Evolutionary conservation across 2,329 filamentous ascomycete species (phyloP).

Genomic region (Emydomyces testavorans): DNA sequence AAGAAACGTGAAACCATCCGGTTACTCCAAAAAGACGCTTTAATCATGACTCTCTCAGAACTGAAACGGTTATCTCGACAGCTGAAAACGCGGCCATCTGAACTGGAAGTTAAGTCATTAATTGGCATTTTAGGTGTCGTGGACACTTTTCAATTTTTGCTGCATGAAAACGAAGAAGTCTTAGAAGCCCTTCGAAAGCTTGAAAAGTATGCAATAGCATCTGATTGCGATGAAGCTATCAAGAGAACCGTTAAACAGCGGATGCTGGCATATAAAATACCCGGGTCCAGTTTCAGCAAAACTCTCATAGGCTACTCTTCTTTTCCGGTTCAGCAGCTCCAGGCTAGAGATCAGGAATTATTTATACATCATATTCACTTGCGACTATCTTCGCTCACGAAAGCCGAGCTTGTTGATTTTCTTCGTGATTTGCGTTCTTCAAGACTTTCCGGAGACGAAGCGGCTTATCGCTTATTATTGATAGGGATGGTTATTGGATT

Average conservation of each 20-base stretch:
- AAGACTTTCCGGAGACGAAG: slow-evolving; percentile 23
- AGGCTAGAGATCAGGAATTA: slow-evolving; percentile 29
- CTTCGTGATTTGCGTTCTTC: slow-evolving; percentile 25
- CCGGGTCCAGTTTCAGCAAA: slow-evolving; percentile 5
- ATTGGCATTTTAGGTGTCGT: slow-evolving; percentile 30
- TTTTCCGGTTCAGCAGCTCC: slow-evolving; percentile 28
- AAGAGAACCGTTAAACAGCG: slow-evolving; percentile 26
- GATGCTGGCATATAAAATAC: slow-evolving; percentile 25
- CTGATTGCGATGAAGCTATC: slow-evolving; percentile 23
- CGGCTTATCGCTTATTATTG: slow-evolving; percentile 27
- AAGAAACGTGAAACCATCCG: slow-evolving; percentile 24
- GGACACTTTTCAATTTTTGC: slow-evolving; percentile 32
- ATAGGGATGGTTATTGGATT: slow-evolving; percentile 28
- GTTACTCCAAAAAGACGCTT: slow-evolving; percentile 26
- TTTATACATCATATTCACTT: slow-evolving; percentile 29
- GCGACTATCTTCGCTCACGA: slow-evolving; percentile 27
- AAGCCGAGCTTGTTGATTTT: slow-evolving; percentile 23
- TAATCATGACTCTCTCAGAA: slow-evolving; percentile 26
- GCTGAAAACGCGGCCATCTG: slow-evolving; percentile 25
- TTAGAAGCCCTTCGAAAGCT: slow-evolving; percentile 29
- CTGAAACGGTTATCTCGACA: slow-evolving; percentile 28
- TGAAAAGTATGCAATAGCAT: slow-evolving; percentile 25
- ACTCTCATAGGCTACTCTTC: slow-evolving; percentile 22
- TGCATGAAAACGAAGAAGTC: slow-evolving; percentile 25
- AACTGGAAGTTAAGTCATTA: slow-evolving; percentile 23